Conservation (phyloP, 1,284 basidiomycete genomes). For the Waitea zeae region DNA sequence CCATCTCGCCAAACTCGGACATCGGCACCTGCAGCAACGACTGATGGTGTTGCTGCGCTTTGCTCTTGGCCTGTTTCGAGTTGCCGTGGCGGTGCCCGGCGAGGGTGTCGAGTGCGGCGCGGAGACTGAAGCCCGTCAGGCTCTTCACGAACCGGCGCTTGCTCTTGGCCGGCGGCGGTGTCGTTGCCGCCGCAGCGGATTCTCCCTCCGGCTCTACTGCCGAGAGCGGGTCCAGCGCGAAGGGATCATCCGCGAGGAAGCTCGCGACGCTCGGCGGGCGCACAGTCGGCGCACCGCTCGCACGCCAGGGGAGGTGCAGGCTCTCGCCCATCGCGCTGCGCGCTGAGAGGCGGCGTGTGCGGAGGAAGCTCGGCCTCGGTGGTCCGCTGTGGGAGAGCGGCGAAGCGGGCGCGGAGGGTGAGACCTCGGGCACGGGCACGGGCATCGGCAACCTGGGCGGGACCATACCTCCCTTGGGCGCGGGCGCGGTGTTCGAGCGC, state of each 20-base stretch:
- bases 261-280: background rate
- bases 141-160: background rate
- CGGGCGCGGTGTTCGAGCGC: too few relatives aligned
- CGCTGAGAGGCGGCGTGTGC: too few relatives aligned
- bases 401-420: too few relatives aligned
- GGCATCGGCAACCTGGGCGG: too few relatives aligned
- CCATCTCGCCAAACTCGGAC: background rate
- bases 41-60: background rate
- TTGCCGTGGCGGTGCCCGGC: too few relatives aligned
- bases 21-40: background rate
- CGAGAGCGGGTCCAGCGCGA: background rate
- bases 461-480: too few relatives aligned
- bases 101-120: background rate
- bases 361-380: background rate
- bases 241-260: background rate
- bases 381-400: too few relatives aligned
- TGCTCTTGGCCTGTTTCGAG: background rate
- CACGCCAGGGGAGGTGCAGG: background rate
- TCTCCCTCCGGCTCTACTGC: too few relatives aligned
- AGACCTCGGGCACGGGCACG: too few relatives aligned
- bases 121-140: background rate
- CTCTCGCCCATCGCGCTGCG: too few relatives aligned
- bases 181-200: too few relatives aligned
- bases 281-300: too few relatives aligned
- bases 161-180: background rate